Evolutionary conservation across 495 filamentous ascomycete genomes (phyloP).

Genomic region (Bombardia bombarda): DNA sequence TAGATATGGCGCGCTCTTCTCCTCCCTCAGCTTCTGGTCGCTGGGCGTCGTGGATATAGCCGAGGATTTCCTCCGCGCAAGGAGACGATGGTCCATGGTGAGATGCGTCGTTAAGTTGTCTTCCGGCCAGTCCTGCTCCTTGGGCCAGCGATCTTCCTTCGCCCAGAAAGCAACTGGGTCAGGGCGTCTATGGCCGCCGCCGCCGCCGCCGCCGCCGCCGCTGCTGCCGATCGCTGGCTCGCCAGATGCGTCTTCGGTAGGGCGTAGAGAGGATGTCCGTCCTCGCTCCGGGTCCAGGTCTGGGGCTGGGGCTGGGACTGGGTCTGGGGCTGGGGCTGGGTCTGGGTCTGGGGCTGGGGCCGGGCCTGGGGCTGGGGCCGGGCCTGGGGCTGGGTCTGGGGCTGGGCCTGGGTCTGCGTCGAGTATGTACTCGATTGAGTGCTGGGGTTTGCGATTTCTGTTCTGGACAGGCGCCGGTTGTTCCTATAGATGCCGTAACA

Average conservation of each 20-base stretch:
- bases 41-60: not conserved
- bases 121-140: too few species aligned
- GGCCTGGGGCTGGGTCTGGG: slow-evolving; percentile 6
- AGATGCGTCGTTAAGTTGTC: not conserved
- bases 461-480: slow-evolving; percentile 12
- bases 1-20: slow-evolving; percentile 34
- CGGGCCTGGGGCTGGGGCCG: too few species aligned
- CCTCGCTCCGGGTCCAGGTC: too few species aligned
- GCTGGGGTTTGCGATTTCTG: slow-evolving; percentile 13
- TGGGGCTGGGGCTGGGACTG: too few species aligned
- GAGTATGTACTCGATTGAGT: slow-evolving; percentile 7
- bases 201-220: too few species aligned
- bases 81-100: slow-evolving; percentile 2
- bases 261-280: too few species aligned
- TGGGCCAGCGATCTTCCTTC: slow-evolving; percentile 10
- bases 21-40: slow-evolving; percentile 3
- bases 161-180: slow-evolving; percentile 10
- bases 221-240: too few species aligned
- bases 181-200: too few species aligned
- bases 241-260: too few species aligned
- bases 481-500: slow-evolving; percentile 7
- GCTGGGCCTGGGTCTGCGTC: slow-evolving; percentile 3
- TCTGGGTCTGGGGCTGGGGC: too few species aligned
- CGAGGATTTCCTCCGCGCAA: slow-evolving; percentile 1
- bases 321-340: too few species aligned